These are phyloP conservation scores for Macrolepiota dolichaula DNA, from an alignment of 768 basidiomycete genomes.

Conservation along the genomic window DNA sequence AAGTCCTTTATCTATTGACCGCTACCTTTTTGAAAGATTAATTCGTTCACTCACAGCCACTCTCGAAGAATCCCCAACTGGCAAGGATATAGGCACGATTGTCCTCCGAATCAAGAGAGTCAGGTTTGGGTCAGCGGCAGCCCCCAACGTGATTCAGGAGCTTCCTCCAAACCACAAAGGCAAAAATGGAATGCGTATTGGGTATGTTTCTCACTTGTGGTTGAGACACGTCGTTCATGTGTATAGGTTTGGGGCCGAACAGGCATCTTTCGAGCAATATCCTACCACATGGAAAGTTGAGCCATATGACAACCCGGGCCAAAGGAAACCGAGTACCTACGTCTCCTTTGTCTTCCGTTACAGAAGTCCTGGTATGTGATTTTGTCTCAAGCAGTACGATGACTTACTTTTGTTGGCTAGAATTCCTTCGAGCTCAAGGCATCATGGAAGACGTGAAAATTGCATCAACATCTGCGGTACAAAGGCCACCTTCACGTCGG, in stretches of 20 bases:
- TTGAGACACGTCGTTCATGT: neutral
- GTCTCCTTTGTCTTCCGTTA: constrained; percentile 71
- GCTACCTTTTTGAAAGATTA: neutral
- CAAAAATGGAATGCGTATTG: constrained; percentile 41
- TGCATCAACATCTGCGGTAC: constrained; percentile 16
- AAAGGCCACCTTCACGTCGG: constrained; percentile 28
- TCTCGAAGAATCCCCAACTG: constrained; percentile 9
- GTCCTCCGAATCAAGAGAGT: constrained; percentile 47
- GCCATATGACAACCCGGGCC: constrained; percentile 36
- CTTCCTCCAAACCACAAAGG: constrained; percentile 28
- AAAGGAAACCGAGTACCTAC: constrained; percentile 41
- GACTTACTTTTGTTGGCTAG: constrained; percentile 21
- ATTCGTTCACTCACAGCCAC: constrained; percentile 10
- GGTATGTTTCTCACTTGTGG: constrained; percentile 29
- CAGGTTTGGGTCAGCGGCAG: constrained; percentile 29
- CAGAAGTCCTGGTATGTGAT: constrained; percentile 42
- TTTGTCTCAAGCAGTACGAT: neutral
- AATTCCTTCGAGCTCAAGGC: constrained; percentile 49
- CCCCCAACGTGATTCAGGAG: constrained; percentile 40
- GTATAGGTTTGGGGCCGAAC: constrained; percentile 48
- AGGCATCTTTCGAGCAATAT: constrained; percentile 33
- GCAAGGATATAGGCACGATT: constrained; percentile 50
- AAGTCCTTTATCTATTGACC: neutral
- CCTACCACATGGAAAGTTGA: constrained; percentile 52
- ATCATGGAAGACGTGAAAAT: constrained; percentile 36